Base-by-base conservation (phyloP, 2,329 filamentous ascomycete species). In the Aspergillus texensis region DNA sequence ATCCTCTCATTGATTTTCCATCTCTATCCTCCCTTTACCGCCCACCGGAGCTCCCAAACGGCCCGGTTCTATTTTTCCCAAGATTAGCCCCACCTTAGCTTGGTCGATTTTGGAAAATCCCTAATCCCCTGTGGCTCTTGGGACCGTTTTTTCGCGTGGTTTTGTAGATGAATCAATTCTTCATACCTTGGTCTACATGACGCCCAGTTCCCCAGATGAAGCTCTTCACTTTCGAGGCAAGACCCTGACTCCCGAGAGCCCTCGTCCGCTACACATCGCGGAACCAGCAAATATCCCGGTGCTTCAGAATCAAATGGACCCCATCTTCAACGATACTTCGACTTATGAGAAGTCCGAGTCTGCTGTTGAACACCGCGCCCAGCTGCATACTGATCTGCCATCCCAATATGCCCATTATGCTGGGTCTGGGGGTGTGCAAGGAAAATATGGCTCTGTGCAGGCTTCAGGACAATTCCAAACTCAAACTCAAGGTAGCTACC, bases 301-400 rank as follows among this genome's bases (percentile, higher is more conserved):
- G 60, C 82, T 91, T 72, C 85, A 88, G 74, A 88, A 89, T 74
- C 88, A 91, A 79, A 91, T 88, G 85, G 89, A 92, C 78, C 87
- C 88, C 60, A 80, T 85, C 70, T 90, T 91, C 82, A 89, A 89
- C 79, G 88, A 90, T 75, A 87, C 87, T 61, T 83, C 87, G 60
- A 84, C 84, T 66, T 86, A 87, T 75, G 81, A 81, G 64, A 85
- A 81, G 72, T 75, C 75, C 43, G 71, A 72, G 45, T 62, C 65
- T 57, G 63, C 71, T 55, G 66, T 68, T 61, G 70, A 70, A 60
- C 61, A 64, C 57, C 63, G 58, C 57, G 59, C 61, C 46, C 62
- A 64, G 57, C 65, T 50, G 60, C 67, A 63, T 11, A 34, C 55
- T 36, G 57, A 64, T 59, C 57, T 52, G 28, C 16, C 36, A 11